Evolutionary conservation across 306 rosid genomes (phyloP).

Genomic region (Sicyos baderoa): DNA sequence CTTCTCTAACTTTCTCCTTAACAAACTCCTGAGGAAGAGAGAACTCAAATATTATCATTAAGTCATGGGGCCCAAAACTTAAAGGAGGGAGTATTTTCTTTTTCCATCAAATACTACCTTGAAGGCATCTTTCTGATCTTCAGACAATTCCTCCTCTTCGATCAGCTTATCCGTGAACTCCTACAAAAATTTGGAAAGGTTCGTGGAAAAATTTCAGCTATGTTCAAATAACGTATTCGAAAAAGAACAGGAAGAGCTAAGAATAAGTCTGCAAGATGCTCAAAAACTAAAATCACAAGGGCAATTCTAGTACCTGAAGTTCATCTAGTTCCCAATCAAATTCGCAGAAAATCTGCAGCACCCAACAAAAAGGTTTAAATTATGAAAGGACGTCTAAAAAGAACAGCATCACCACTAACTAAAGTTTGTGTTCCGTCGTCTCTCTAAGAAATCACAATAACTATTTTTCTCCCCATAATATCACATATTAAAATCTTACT

Average conservation of each 20-base stretch:
- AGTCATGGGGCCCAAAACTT: neutral
- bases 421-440: neutral
- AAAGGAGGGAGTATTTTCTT: neutral
- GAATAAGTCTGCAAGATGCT: neutral
- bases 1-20: slow-evolving; percentile 68
- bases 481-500: slow-evolving; percentile 30
- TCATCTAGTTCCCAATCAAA: slow-evolving; percentile 87
- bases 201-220: neutral
- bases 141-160: slow-evolving; percentile 50
- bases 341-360: slow-evolving; percentile 56
- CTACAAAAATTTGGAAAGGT: slow-evolving; percentile 23
- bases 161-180: slow-evolving; percentile 69
- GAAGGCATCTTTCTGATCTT: slow-evolving; percentile 63
- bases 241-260: neutral
- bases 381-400: neutral
- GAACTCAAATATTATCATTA: neutral
- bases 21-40: slow-evolving; percentile 49
- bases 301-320: slow-evolving; percentile 43
- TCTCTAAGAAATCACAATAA: neutral
- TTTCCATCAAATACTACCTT: slow-evolving; percentile 35
- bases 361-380: neutral
- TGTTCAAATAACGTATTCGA: neutral
- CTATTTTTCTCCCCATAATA: neutral
- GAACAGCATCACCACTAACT: neutral
- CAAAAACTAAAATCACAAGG: neutral